A percentile compares a stretch with the other conserved stretches of the same genome.
These are phyloP conservation scores for Sporothrix humicola DNA, from an alignment of 2,329 filamentous ascomycete species.

Conservation along the genomic window DNA sequence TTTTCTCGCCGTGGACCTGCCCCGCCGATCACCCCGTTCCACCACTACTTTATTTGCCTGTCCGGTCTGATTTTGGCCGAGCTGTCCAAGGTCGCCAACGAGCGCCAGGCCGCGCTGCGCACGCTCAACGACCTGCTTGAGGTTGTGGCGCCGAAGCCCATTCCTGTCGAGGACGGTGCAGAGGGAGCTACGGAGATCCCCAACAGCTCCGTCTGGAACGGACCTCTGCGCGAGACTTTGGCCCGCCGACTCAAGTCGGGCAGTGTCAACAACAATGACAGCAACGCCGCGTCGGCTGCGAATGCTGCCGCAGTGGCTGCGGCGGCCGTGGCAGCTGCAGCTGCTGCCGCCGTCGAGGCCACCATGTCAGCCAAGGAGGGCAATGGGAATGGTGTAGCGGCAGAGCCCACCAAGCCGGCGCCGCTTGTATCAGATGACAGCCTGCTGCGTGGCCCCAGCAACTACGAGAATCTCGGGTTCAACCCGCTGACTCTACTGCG, in stretches of 20 bases:
- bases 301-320: constrained; percentile 14
- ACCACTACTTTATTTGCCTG: constrained; percentile 67
- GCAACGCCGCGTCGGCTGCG: not conserved
- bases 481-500: constrained; percentile 49
- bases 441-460: constrained; percentile 38
- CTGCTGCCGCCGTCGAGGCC: constrained; percentile 42
- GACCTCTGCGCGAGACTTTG: constrained; percentile 59
- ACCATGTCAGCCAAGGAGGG: constrained; percentile 8
- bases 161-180: constrained; percentile 24
- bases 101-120: constrained; percentile 60
- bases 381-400: constrained; percentile 41
- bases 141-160: constrained; percentile 51
- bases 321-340: constrained; percentile 38
- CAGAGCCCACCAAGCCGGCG: constrained; percentile 27
- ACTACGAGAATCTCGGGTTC: constrained; percentile 53
- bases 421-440: not conserved
- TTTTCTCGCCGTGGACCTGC: constrained; percentile 45
- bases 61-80: constrained; percentile 58
- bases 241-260: constrained; percentile 48
- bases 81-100: constrained; percentile 59
- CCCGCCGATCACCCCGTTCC: constrained; percentile 65
- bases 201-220: constrained; percentile 56
- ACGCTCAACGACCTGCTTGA: constrained; percentile 64
- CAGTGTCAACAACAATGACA: not conserved
- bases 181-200: constrained; percentile 42